Percentiles rank a stretch among this genome's conserved stretches.
phyloP scores from a whole-genome alignment of 805 yeast genomes.

The Tetrapisispora fleetii region DNA sequence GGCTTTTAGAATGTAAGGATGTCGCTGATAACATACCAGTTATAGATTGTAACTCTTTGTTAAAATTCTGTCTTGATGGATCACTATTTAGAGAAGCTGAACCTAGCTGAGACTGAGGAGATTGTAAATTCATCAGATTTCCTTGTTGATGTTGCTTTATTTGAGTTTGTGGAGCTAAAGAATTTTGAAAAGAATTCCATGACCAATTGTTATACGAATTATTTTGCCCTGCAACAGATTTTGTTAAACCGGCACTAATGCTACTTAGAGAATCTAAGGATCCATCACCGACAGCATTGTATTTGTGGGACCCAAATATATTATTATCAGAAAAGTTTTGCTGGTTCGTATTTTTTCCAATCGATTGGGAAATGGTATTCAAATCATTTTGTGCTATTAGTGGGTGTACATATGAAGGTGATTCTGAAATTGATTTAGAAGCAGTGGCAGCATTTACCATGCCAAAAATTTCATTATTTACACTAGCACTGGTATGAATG shows the following conservation, averaged over 20 bases:
- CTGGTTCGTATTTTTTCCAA: neutral
- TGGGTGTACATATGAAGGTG: conserved; percentile 16
- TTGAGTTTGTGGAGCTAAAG: neutral
- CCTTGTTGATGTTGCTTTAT: neutral
- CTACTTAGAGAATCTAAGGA: neutral
- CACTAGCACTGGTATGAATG: conserved; percentile 1
- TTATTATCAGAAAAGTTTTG: neutral
- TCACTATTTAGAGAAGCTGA: conserved; percentile 2
- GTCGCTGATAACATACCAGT: conserved; percentile 21
- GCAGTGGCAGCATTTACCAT: conserved; percentile 23
- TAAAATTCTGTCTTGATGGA: conserved; percentile 13
- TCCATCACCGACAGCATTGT: neutral
- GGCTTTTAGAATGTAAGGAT: conserved; percentile 10
- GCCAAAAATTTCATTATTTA: conserved; percentile 20
- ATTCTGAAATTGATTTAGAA: conserved; percentile 14
- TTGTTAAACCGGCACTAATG: neutral
- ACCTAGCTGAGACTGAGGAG: conserved; percentile 1
- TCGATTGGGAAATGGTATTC: neutral
- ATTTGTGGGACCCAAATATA: neutral
- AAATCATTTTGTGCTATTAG: conserved; percentile 3
- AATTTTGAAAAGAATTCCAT: conserved; percentile 2
- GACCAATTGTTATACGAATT: conserved; percentile 1
- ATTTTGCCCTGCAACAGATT: neutral
- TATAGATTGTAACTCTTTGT: conserved; percentile 20
- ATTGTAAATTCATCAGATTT: neutral